Percentiles rank a stretch among this genome's conserved stretches.
phyloP scores from a whole-genome alignment of 345 rosid species.

The Brassica napus region Da-Ae NC_063436.1:727001-727500 shows the following conservation, averaged over 20 bases:
- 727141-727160: not conserved
- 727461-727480: constrained; percentile 47
- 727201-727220: not conserved
- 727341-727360: not conserved
- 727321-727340: not conserved
- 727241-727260: not conserved
- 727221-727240: not conserved
- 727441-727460: constrained; percentile 79
- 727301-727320: not conserved
- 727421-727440: constrained; percentile 74
- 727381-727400: constrained; percentile 48
- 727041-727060: not conserved
- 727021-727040: constrained; percentile 40
- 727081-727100: not conserved
- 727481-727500: not conserved
- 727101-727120: not conserved
- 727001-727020: constrained; percentile 60
- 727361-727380: not conserved
- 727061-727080: not conserved
- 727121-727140: not conserved
- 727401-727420: constrained; percentile 91
- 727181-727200: not conserved
- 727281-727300: not conserved
- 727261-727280: not conserved
- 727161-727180: not conserved